These are phyloP conservation scores for Meyerozyma elateridarum DNA, from an alignment of 1,139 yeast genomes.

Conservation along the genomic window DNA sequence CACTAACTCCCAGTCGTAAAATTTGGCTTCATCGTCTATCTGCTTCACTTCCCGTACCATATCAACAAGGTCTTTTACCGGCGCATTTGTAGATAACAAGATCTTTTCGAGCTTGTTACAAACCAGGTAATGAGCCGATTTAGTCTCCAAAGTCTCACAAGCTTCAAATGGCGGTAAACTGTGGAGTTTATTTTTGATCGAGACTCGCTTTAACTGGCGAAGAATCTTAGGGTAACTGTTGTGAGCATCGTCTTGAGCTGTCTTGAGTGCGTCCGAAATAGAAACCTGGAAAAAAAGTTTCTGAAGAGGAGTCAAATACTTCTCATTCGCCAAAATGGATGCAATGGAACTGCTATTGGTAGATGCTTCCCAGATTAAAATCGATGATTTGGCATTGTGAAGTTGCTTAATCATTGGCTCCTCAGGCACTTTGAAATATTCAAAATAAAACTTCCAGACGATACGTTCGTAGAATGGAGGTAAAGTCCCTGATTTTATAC, in stretches of 20 bases:
- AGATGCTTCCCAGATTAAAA: slow-evolving; percentile 40
- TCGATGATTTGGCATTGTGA: slow-evolving; percentile 23
- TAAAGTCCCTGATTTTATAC: slow-evolving; percentile 20
- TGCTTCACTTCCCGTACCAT: too few species aligned
- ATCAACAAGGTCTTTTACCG: too few species aligned
- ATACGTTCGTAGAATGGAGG: slow-evolving; percentile 39
- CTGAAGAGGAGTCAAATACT: slow-evolving; percentile 22
- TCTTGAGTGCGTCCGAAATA: slow-evolving; percentile 14
- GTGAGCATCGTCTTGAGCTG: slow-evolving; percentile 12
- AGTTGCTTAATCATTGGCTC: slow-evolving; percentile 24
- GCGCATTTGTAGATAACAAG: too few species aligned
- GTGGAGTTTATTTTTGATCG: slow-evolving; percentile 27
- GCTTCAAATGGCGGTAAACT: slow-evolving; percentile 9
- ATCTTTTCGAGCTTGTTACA: neutral
- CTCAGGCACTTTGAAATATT: slow-evolving; percentile 24
- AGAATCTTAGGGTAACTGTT: slow-evolving; percentile 15
- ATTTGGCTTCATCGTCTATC: too few species aligned
- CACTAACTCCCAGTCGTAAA: neutral
- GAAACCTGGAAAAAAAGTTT: slow-evolving; percentile 22
- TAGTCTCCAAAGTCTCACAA: neutral
- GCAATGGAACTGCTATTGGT: slow-evolving; percentile 10
- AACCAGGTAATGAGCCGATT: neutral
- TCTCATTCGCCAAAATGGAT: slow-evolving; percentile 16
- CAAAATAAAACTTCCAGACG: slow-evolving; percentile 40
- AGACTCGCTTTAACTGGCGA: slow-evolving; percentile 26